phyloP scores from a whole-genome alignment of 108 stramenopile genomes.

The Cyclotella choctawhatcheeana region DNA sequence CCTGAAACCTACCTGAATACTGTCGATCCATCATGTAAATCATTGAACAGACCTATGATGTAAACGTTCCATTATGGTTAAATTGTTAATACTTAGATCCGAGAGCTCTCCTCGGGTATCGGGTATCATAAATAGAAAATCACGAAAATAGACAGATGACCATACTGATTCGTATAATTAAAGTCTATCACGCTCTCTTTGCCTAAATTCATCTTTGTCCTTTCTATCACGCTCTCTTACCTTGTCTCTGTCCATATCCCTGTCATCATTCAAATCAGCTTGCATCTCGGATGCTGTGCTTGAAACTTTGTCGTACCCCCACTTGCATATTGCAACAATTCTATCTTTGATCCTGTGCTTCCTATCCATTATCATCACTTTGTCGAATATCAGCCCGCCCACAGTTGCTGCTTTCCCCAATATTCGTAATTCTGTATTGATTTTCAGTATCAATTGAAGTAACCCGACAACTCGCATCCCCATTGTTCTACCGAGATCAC shows the following conservation, averaged over 20 bases:
- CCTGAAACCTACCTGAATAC: no score
- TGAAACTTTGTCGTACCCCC: conserved; percentile 60
- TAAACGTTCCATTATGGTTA: no score
- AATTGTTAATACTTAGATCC: no score
- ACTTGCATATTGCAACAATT: conserved; percentile 57
- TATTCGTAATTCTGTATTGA: conserved; percentile 71
- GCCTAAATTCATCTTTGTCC: no score
- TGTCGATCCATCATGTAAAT: no score
- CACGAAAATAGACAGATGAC: no score
- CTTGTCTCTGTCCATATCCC: not conserved
- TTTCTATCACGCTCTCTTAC: not conserved
- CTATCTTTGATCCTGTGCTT: conserved; percentile 80
- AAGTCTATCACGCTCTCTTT: not conserved
- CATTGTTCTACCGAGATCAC: conserved; percentile 80
- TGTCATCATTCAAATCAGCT: conserved; percentile 42
- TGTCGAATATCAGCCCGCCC: conserved; percentile 73
- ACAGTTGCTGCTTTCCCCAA: conserved; percentile 66
- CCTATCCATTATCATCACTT: conserved; percentile 84
- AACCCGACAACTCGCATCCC: conserved; percentile 83
- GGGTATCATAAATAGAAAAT: no score
- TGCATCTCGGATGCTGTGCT: conserved; percentile 39
- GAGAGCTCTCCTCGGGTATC: no score
- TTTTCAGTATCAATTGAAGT: conserved; percentile 57
- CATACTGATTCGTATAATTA: not conserved
- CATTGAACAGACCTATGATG: no score